Base-by-base conservation (phyloP, 768 basidiomycete species). In the Gloeophyllum trabeum region DNA sequence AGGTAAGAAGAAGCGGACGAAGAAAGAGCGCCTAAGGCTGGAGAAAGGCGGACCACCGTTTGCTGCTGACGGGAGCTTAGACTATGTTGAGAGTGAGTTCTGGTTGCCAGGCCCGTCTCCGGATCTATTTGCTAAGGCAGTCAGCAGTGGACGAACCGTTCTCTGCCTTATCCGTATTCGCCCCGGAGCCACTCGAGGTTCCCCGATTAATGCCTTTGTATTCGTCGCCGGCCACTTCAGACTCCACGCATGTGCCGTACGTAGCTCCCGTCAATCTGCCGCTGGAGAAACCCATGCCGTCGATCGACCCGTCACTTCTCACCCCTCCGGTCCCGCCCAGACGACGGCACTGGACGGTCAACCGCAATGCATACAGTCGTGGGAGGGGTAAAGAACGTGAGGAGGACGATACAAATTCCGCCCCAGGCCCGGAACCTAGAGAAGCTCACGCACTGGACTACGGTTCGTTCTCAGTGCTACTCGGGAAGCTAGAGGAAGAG, bases 1-100 rank as follows among this genome's bases (percentile, higher is more conserved):
- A 84, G 84, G 82, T 16, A 87, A 86, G 51, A 71, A 76, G 10
- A 86, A 87, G 53, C 74, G 73, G 43, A 87, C 84, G 1, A 89
- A 89, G 65, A 87, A 81, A 51, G 85, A 89, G 48, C 69, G 85
- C 6, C 50, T 86, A 44, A 68, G 81, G n/a, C 69, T 87, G 35
- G 86, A 88, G 52, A 80, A 74, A 46, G 76, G 79, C 46, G 85
- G 85, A 0, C 81, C 80, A 14, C 86, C 85, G 1, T 67, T 70
- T 19, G 64, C 65, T 4, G 54, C 73, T n/a, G 85, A 89, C 53
- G 85, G 85, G n/a, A 87, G 85, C 56, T 61, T 88, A 24, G 77
- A 85, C 58, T 86, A 85, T 49, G 50, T 68, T 20, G 75, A 84
- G 57, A 75, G 83, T 85, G 52, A 32, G 76, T 10, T 62, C 1